Evolutionary conservation across 1,139 yeast species (phyloP).

Genomic region (Magnusiomyces ingens): DNA sequence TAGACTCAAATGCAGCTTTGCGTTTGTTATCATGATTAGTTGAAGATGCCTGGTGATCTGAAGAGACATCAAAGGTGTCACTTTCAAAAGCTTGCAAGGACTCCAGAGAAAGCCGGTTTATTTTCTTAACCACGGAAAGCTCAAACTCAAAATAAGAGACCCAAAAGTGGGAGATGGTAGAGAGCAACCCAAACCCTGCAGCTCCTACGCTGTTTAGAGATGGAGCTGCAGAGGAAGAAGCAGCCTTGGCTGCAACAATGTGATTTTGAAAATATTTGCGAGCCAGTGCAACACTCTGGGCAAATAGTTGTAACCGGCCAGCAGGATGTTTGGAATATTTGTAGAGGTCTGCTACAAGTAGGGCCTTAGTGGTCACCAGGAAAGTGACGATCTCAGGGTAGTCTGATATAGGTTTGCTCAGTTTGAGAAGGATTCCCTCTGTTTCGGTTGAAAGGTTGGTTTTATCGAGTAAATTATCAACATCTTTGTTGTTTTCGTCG

Average conservation of each 20-base stretch:
- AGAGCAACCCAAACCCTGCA: not conserved
- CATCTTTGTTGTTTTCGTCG: not conserved
- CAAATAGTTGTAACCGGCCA: constrained; percentile 8
- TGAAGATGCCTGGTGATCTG: not conserved
- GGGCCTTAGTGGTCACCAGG: constrained; percentile 1
- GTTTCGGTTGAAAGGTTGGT: not conserved
- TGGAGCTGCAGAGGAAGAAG: not conserved
- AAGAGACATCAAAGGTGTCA: not conserved
- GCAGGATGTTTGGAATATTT: not conserved
- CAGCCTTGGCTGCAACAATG: not conserved
- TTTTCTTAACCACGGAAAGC: constrained; percentile 18
- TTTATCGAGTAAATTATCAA: not conserved
- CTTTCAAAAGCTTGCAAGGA: not conserved
- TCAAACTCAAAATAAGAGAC: constrained; percentile 31
- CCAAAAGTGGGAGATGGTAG: constrained; percentile 22
- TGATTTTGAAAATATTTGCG: not conserved
- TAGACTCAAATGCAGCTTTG: not conserved
- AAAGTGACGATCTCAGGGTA: constrained; percentile 6
- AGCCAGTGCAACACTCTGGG: constrained; percentile 7
- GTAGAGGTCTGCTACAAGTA: not conserved
- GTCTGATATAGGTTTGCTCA: constrained; percentile 3
- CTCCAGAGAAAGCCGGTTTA: not conserved
- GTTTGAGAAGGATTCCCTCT: not conserved
- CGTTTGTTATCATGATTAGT: not conserved
- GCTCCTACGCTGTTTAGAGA: not conserved